Evolutionary conservation across 805 yeast species (phyloP), one percentile per base, ranked within the genome.

Genomic region (Cyberlindnera suaveolens): DNA sequence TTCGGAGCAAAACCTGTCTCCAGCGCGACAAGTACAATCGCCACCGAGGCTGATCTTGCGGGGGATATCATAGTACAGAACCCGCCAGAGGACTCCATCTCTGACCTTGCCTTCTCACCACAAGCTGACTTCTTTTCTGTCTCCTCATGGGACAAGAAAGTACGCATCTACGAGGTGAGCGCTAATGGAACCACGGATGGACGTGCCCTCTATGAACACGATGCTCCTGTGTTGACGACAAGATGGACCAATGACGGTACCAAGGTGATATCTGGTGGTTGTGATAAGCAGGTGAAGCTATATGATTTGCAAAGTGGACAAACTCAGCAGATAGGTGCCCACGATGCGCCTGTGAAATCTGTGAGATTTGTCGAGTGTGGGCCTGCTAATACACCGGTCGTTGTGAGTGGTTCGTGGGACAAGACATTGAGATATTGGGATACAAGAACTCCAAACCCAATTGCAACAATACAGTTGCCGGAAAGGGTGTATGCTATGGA

Each of bases 401-500:
- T 91, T 23, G 97, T 89, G 3, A 78, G 90, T 36, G 96, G 96
- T 7, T 87, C 96, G 6, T 93, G 97, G 97, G 99, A 93, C 65
- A 89, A 88, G 66, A 88, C 97, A 1, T 66, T 93, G 49, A 81
- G 78, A 61, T 93, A 93, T 65, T 91, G 99, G 99, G 98, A 93
- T 65, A 72, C 85, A 67, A 80, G 97, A 58, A 80, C 81, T 51
- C 85, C 82, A 36, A 82, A 77, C 54, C 93, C 98, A 15, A 75
- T 91, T 17, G 77, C 89, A 16, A 85, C 95, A 3, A 67, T 93
- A 34, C 76, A 77, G 56, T 68, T 93, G 61, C 96, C 98, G 0
- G 98, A 93, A 52, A 71, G 96, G 41, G 96, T 87, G 0, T 91
- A 89, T 66, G 70, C 89, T 11, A 84, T 91, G 95, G 96, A 90